Conservation (phyloP, 176 grass and related monocot species). For the Otatea glauca region DNA sequence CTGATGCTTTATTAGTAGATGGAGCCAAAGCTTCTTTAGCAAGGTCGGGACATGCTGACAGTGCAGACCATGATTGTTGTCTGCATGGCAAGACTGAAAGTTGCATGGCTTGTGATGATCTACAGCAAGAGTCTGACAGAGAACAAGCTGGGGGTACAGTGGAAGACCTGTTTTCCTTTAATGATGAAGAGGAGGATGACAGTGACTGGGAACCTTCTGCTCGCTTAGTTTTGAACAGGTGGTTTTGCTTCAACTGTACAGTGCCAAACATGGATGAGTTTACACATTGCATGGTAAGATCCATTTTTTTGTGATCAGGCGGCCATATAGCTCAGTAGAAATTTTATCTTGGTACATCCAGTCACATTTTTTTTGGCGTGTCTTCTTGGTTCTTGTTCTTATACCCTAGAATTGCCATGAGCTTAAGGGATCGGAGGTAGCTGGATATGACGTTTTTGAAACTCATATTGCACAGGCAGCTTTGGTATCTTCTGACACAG, state of each 20-base stretch:
- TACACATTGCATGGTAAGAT: constrained; percentile 60
- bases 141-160: constrained; percentile 58
- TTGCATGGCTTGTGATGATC: constrained; percentile 42
- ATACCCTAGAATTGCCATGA: constrained; percentile 63
- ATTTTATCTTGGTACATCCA: constrained; percentile 28
- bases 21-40: constrained; percentile 22
- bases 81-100: constrained; percentile 44
- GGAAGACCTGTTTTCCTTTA: constrained; percentile 70
- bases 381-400: constrained; percentile 43
- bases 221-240: constrained; percentile 56
- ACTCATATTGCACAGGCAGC: constrained; percentile 53
- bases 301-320: constrained; percentile 14
- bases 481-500: constrained; percentile 58
- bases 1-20: constrained; percentile 42
- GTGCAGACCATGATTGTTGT: constrained; percentile 40
- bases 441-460: constrained; percentile 71
- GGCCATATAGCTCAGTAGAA: not conserved
- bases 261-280: constrained; percentile 62
- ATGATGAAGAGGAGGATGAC: constrained; percentile 87
- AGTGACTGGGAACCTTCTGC: constrained; percentile 79
- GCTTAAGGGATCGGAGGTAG: constrained; percentile 61
- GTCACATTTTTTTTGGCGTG: constrained; percentile 31
- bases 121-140: constrained; percentile 44
- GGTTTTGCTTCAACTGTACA: constrained; percentile 88
- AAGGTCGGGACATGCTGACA: constrained; percentile 44